These are phyloP conservation scores for Xylogone sp. DNA, from an alignment of 2,329 filamentous ascomycete genomes.

Conservation along the genomic window DNA sequence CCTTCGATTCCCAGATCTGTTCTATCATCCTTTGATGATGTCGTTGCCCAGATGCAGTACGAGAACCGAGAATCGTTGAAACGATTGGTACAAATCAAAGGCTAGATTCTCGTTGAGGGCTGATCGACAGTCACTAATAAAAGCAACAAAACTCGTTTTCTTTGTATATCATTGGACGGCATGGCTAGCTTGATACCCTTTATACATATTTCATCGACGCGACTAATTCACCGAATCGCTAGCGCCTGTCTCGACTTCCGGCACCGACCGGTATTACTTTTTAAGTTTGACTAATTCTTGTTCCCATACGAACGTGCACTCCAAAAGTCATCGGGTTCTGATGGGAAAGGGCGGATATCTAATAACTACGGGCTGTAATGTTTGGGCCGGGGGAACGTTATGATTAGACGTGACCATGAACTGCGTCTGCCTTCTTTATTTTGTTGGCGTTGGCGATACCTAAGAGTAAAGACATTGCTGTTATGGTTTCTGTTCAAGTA, in stretches of 20 bases:
- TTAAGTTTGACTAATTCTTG: too few relatives aligned
- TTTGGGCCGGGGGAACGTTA: constrained; percentile 22
- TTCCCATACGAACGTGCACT: too few relatives aligned
- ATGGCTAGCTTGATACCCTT: background rate
- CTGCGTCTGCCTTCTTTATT: constrained; percentile 14
- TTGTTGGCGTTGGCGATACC: background rate
- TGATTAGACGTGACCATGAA: constrained; percentile 26
- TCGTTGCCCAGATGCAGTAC: constrained; percentile 16
- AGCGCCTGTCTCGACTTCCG: too few relatives aligned
- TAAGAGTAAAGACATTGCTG: background rate
- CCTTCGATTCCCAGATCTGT: constrained; percentile 16
- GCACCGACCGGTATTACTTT: too few relatives aligned
- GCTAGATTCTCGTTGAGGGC: constrained; percentile 6
- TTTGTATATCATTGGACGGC: constrained; percentile 28
- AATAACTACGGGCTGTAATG: background rate
- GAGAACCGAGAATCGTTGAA: constrained; percentile 22
- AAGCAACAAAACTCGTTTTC: constrained; percentile 17
- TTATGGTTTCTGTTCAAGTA: background rate
- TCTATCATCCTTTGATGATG: constrained; percentile 18
- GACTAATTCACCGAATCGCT: too few relatives aligned
- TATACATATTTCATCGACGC: too few relatives aligned
- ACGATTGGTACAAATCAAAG: constrained; percentile 24
- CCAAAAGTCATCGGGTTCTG: too few relatives aligned
- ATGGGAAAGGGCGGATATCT: too few relatives aligned
- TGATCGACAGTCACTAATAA: constrained; percentile 1